Evolutionary conservation across 495 filamentous ascomycete genomes (phyloP).

Genomic region (Hyphodiscus hymeniophilus): DNA sequence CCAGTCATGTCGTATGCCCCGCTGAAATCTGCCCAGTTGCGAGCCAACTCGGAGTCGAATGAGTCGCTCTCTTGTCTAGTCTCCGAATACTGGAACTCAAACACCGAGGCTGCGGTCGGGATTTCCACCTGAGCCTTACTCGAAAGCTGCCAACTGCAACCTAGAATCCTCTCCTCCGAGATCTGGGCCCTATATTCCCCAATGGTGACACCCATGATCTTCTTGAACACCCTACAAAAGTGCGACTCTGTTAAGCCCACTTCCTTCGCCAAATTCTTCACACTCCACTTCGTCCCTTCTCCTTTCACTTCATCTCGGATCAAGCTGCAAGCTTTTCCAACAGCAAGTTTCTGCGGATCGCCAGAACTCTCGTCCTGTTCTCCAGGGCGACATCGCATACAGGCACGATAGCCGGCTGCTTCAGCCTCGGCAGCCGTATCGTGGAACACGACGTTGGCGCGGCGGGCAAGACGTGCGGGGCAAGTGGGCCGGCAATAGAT

Average conservation of each 20-base stretch:
- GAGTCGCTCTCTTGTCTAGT: background rate
- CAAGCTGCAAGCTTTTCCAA: constrained; percentile 37
- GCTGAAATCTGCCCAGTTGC: background rate
- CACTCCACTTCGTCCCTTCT: constrained; percentile 31
- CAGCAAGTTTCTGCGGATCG: constrained; percentile 34
- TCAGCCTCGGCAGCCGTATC: constrained; percentile 45
- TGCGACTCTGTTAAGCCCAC: constrained; percentile 51
- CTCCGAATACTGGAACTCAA: background rate
- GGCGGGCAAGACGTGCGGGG: constrained; percentile 49
- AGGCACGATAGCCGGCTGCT: constrained; percentile 48
- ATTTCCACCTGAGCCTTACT: background rate
- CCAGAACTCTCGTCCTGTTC: constrained; percentile 25
- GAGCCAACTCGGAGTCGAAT: background rate
- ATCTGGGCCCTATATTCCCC: constrained; percentile 38
- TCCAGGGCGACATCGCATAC: constrained; percentile 54
- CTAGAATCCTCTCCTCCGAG: background rate
- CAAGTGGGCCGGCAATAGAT: constrained; percentile 60
- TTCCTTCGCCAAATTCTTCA: constrained; percentile 36
- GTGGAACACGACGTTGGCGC: constrained; percentile 54
- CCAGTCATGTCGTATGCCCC: background rate
- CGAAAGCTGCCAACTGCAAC: background rate
- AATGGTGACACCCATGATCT: constrained; percentile 51
- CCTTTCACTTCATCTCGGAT: constrained; percentile 16
- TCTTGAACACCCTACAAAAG: constrained; percentile 56
- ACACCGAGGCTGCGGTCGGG: background rate